phyloP scores from a whole-genome alignment of 495 filamentous ascomycete genomes.

The Neurospora sp. region DNA sequence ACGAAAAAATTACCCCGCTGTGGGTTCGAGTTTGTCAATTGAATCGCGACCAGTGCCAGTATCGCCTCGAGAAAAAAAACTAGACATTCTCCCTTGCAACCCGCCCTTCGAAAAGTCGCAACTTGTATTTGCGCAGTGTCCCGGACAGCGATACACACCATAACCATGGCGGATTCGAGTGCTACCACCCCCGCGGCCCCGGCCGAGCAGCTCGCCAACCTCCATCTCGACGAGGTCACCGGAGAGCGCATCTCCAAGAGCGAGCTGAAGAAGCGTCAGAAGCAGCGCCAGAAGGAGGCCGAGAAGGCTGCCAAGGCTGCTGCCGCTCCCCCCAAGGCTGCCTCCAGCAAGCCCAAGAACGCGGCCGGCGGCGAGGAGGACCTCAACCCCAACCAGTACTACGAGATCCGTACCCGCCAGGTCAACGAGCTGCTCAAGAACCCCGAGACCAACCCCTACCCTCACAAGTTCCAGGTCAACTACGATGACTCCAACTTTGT shows the following conservation, averaged over 20 bases:
- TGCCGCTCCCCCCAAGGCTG: slow-evolving; percentile 55
- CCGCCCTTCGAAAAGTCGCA: neutral
- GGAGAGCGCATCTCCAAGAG: slow-evolving; percentile 80
- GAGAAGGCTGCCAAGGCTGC: slow-evolving; percentile 84
- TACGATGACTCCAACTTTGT: slow-evolving; percentile 69
- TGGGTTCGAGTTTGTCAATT: neutral
- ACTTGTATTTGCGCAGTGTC: neutral
- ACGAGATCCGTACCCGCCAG: slow-evolving; percentile 80
- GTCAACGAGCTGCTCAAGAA: slow-evolving; percentile 78
- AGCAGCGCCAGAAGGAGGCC: slow-evolving; percentile 74
- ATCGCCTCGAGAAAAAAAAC: neutral
- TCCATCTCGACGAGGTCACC: slow-evolving; percentile 74
- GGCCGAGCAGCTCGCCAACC: slow-evolving; percentile 55
- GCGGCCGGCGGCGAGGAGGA: slow-evolving; percentile 34
- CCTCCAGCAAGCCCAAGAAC: slow-evolving; percentile 58
- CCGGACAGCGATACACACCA: neutral
- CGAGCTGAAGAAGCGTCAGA: slow-evolving; percentile 91
- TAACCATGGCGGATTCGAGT: slow-evolving; percentile 41
- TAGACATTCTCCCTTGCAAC: neutral
- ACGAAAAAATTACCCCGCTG: neutral
- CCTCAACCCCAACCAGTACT: slow-evolving; percentile 89
- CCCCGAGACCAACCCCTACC: slow-evolving; percentile 81
- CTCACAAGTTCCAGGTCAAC: slow-evolving; percentile 91
- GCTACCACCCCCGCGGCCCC: slow-evolving; percentile 28
- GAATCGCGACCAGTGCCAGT: neutral